Evolutionary conservation across 768 basidiomycete genomes (phyloP).

Genomic region (Scleroderma bovista): DNA sequence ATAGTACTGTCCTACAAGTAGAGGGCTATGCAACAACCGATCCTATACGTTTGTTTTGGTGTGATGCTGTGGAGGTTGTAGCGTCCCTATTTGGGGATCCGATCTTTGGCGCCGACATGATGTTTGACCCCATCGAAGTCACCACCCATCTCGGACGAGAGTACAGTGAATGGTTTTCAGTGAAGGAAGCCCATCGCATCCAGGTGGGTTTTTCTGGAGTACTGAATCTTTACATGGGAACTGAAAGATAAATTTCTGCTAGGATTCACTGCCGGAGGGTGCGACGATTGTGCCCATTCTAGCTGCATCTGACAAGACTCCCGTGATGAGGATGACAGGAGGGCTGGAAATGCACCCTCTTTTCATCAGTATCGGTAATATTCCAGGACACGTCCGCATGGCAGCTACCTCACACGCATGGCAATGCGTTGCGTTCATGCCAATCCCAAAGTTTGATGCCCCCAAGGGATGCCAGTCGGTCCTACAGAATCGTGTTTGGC

Average conservation of each 20-base stretch:
- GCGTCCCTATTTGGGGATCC: constrained; percentile 18
- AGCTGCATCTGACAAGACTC: constrained; percentile 29
- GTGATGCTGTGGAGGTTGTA: constrained; percentile 20
- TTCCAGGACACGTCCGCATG: background rate
- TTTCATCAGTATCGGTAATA: background rate
- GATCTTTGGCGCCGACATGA: constrained; percentile 6
- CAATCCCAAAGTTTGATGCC: constrained; percentile 22
- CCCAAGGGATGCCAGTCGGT: constrained; percentile 16
- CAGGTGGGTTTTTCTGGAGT: background rate
- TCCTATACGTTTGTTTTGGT: constrained; percentile 18
- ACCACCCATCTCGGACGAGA: background rate
- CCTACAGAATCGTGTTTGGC: constrained; percentile 21
- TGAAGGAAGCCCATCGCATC: background rate
- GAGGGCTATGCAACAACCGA: constrained; percentile 10
- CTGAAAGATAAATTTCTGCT: background rate
- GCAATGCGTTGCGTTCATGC: constrained; percentile 20
- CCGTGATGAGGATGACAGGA: constrained; percentile 21
- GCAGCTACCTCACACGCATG: constrained; percentile 13
- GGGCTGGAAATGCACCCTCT: constrained; percentile 1
- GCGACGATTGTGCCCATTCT: background rate
- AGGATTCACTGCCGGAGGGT: background rate
- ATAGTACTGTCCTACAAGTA: constrained; percentile 4
- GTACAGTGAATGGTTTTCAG: background rate
- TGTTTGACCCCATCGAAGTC: background rate
- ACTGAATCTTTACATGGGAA: background rate